These are phyloP conservation scores for Pinus tabuliformis DNA, from an alignment of 75 land plant species.

Conservation along the genomic window DNA sequence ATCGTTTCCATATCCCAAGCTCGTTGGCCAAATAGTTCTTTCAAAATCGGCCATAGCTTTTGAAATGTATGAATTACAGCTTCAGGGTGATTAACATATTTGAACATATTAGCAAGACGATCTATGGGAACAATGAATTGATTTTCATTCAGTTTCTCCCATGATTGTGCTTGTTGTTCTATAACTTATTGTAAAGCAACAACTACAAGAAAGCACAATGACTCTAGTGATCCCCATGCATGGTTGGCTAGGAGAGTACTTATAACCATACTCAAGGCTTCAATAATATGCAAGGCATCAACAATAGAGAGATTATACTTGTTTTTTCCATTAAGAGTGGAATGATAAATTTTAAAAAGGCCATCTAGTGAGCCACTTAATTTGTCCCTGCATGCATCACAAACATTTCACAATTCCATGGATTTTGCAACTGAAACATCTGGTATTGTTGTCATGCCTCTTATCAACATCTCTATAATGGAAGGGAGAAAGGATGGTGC, in stretches of 20 bases:
- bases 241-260: slow-evolving; percentile 76
- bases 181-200: slow-evolving; percentile 75
- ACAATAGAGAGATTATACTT: slow-evolving; percentile 64
- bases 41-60: slow-evolving; percentile 83
- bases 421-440: too few species aligned
- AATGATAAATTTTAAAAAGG: slow-evolving; percentile 69
- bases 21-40: slow-evolving; percentile 72
- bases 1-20: slow-evolving; percentile 88
- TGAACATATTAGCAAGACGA: slow-evolving; percentile 82
- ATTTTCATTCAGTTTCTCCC: slow-evolving; percentile 54
- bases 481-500: too few species aligned
- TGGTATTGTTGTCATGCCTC: too few species aligned
- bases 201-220: slow-evolving; percentile 64
- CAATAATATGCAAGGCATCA: slow-evolving; percentile 85
- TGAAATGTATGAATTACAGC: slow-evolving; percentile 78
- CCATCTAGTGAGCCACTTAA: slow-evolving; percentile 77
- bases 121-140: slow-evolving; percentile 82
- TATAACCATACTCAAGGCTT: slow-evolving; percentile 87
- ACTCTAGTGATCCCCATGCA: slow-evolving; percentile 70
- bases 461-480: too few species aligned
- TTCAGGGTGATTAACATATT: slow-evolving; percentile 88
- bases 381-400: slow-evolving; percentile 81
- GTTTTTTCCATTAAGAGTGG: slow-evolving; percentile 56
- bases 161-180: slow-evolving; percentile 60
- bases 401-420: too few species aligned